Percentiles rank a stretch among this genome's conserved stretches.
phyloP scores from a whole-genome alignment of 2,329 filamentous ascomycete genomes.

The Pseudogymnoascus sp. region DNA sequence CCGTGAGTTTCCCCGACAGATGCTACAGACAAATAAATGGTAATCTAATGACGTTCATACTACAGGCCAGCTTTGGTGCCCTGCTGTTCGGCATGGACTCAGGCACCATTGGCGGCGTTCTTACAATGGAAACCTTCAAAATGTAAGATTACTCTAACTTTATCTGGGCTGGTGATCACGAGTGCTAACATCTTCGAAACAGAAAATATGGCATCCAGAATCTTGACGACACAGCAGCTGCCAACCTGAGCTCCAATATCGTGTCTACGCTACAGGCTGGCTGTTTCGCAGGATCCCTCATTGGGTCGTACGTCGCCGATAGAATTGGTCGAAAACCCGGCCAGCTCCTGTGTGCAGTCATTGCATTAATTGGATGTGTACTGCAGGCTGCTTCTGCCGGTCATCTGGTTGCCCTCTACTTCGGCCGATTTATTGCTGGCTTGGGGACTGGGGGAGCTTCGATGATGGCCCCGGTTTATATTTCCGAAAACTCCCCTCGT shows the following conservation, averaged over 20 bases:
- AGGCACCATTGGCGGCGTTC: conserved; percentile 20
- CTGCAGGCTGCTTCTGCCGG: conserved; percentile 49
- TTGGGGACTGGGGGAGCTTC: conserved; percentile 35
- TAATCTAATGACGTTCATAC: neutral
- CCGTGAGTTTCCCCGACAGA: neutral
- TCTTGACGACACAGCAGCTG: neutral
- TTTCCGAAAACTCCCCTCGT: neutral
- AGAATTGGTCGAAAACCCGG: neutral
- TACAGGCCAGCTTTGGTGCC: conserved; percentile 12
- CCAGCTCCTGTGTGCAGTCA: conserved; percentile 46
- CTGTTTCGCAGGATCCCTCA: conserved; percentile 41
- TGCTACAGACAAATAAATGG: neutral
- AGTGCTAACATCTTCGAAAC: neutral
- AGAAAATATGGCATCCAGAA: neutral
- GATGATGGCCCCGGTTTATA: neutral
- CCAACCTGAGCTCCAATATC: conserved; percentile 29
- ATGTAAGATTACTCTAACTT: neutral
- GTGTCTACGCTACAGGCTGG: conserved; percentile 59
- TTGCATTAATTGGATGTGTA: conserved; percentile 51
- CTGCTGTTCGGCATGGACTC: conserved; percentile 22
- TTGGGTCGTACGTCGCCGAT: neutral
- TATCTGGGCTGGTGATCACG: neutral
- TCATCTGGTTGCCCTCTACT: neutral
- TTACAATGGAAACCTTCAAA: conserved; percentile 7
- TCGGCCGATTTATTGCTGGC: conserved; percentile 34